These are phyloP conservation scores for Monilinia laxa DNA, from an alignment of 2,329 filamentous ascomycete species.

Conservation along the genomic window DNA sequence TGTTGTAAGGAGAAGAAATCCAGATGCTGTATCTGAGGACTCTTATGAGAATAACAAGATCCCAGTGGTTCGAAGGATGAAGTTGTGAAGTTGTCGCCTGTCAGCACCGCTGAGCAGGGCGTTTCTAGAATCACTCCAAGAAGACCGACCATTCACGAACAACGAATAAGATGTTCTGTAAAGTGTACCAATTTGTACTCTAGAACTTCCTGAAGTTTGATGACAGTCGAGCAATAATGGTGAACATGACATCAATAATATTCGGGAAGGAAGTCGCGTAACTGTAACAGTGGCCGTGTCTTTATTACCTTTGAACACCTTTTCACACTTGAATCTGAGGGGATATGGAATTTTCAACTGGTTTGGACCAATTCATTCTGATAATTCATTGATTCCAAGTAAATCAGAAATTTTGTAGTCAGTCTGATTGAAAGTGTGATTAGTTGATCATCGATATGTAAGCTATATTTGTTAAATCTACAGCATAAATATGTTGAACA, in stretches of 20 bases:
- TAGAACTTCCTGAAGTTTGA: no score
- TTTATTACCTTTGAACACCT: constrained; percentile 50
- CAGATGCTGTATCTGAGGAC: not conserved
- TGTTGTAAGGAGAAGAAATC: not conserved
- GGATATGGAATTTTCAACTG: no score
- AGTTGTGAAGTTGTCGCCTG: not conserved
- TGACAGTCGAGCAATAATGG: no score
- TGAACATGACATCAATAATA: no score
- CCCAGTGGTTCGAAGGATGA: not conserved
- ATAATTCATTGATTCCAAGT: not conserved
- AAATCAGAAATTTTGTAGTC: not conserved
- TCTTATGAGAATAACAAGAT: not conserved
- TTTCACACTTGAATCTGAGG: no score
- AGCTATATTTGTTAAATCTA: not conserved
- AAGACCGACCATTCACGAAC: no score
- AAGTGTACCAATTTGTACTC: no score
- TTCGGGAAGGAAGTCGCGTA: no score
- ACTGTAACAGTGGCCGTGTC: not conserved
- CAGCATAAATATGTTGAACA: not conserved
- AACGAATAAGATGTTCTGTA: no score
- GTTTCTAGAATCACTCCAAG: no score
- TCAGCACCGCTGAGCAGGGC: not conserved
- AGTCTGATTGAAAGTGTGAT: not conserved
- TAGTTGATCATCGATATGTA: not conserved
- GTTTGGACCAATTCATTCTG: not conserved